Base-by-base conservation (phyloP, 225 moss, liverwort and hornwort genomes). In the Neckera pumila region DNA sequence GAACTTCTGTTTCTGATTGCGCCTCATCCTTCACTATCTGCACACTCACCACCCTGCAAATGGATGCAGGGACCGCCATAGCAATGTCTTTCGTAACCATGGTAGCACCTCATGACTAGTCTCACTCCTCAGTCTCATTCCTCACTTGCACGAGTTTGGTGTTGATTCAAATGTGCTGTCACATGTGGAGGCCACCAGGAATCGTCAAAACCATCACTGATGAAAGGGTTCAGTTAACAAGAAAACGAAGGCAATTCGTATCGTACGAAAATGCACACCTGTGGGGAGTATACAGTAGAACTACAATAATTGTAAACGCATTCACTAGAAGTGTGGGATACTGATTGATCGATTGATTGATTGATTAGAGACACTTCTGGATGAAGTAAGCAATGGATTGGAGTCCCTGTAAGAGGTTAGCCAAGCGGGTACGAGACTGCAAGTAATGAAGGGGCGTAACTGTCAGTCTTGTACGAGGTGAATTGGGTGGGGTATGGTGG, bases 1-100 rank as follows among this genome's bases (percentile, higher is more conserved):
- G 62, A 57, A 14, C 65, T 76, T 81, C 59, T 59, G 87, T 66
- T 66, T 74, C 75, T 51, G 54, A 81, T n/a, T 63, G 83, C 79
- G 88, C 66, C 83, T 89, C 85, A 89, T 83, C 82, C 87, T 91
- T 78, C 60, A 51, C 83, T 85, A 45, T 42, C 83, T 66, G 87
- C 60, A 38, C 80, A 86, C 49, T 54, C 63, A 20, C 34, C 58
- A 33, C 80, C 78, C 71, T 81, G 86, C 84, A 86, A 34, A 53
- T 66, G 82, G 59, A 83, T 64, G 20, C 77, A 80, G 36, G 81
- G 81, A 16, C 89, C 79, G 80, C 86, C 86, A 47, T 81, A 69
- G 34, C 86, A 83, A 66, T 64, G 76, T 31, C 70, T 69, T 28
- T 81, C 81, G 75, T 69, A 42, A 53, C 90, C 77, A 78, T 66